phyloP scores from a whole-genome alignment of 305 asterid species.

The Striga hermonthica region DNA sequence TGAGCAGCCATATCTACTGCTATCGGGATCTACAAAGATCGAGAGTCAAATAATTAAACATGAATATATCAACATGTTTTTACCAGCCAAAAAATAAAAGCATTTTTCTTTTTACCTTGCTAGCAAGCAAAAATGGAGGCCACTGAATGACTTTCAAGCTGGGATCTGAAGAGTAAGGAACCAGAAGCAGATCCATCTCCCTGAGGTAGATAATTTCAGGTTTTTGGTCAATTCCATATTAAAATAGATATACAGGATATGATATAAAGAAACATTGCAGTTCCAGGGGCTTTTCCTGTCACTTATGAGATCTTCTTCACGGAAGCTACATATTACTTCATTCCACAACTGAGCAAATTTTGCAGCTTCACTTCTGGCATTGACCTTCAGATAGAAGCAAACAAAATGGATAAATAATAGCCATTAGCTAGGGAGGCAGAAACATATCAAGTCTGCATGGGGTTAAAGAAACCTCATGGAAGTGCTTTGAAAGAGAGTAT shows the following conservation, averaged over 20 bases:
- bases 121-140: slow-evolving; percentile 92
- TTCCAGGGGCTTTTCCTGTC: slow-evolving; percentile 60
- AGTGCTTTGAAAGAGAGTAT: slow-evolving; percentile 56
- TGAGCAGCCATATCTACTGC: slow-evolving; percentile 87
- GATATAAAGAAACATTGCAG: slow-evolving; percentile 30
- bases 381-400: slow-evolving; percentile 44
- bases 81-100: too few relatives aligned
- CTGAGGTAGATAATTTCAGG: slow-evolving; percentile 44
- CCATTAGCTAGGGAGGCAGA: slow-evolving; percentile 31
- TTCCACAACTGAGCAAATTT: slow-evolving; percentile 87
- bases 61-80: slow-evolving; percentile 27
- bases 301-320: slow-evolving; percentile 85
- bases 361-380: slow-evolving; percentile 78
- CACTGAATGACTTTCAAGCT: slow-evolving; percentile 71
- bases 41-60: slow-evolving; percentile 33
- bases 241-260: slow-evolving; percentile 15
- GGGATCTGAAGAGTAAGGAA: slow-evolving; percentile 82
- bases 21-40: slow-evolving; percentile 65
- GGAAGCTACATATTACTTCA: slow-evolving; percentile 82
- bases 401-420: slow-evolving; percentile 18
- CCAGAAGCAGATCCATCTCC: slow-evolving; percentile 91
- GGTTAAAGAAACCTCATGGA: slow-evolving; percentile 53
- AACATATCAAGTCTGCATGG: slow-evolving; percentile 28
- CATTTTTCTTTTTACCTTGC: slow-evolving; percentile 49
- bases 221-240: slow-evolving; percentile 30